phyloP scores from a whole-genome alignment of 176 grass and related monocot species.

The Alloteropsis semialata region DNA sequence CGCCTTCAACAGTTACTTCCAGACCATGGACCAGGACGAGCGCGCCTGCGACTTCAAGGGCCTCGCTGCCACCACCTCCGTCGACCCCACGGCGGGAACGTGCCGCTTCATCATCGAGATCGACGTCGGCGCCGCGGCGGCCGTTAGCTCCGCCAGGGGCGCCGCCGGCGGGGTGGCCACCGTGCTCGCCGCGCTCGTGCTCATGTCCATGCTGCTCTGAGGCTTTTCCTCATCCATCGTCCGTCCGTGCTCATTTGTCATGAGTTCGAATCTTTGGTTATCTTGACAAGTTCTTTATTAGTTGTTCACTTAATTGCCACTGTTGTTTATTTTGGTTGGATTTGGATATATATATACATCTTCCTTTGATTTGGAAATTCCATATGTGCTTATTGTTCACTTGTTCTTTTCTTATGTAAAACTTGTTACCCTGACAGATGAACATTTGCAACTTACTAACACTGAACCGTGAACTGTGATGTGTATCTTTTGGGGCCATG shows the following conservation, averaged over 20 bases:
- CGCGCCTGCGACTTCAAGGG: conserved; percentile 59
- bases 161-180: neutral
- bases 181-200: neutral
- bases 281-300: neutral
- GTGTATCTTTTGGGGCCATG: too few species aligned
- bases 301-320: neutral
- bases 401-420: too few species aligned
- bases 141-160: neutral
- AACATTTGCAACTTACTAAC: too few species aligned
- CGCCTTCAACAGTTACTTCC: conserved; percentile 76
- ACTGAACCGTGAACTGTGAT: too few species aligned
- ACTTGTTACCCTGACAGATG: too few species aligned
- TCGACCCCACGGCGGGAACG: conserved; percentile 36
- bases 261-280: neutral
- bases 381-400: too few species aligned
- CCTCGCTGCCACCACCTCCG: conserved; percentile 53
- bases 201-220: neutral
- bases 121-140: neutral
- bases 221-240: neutral
- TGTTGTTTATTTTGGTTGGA: neutral
- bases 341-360: too few species aligned
- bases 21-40: conserved; percentile 71
- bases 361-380: neutral
- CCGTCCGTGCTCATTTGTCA: neutral
- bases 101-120: conserved; percentile 70